Evolutionary conservation across 768 basidiomycete genomes (phyloP), one percentile per base, ranked within the genome.

Genomic region (Rhizopogon rudus): DNA sequence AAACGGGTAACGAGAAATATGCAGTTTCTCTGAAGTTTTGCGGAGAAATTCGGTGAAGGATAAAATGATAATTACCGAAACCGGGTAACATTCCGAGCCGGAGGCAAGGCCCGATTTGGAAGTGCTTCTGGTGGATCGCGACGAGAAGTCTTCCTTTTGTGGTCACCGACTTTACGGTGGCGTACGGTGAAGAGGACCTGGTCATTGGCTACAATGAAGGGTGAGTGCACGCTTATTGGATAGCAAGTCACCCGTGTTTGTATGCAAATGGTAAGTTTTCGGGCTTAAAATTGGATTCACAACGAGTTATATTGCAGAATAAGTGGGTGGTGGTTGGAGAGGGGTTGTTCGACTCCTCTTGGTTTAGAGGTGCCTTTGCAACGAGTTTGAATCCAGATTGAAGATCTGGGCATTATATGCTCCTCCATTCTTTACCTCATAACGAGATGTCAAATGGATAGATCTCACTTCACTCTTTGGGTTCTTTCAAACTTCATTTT

Each of bases 391-490:
- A 55, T 54, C 25, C 40, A 44, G 57, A 56, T 56, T 46, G 9
- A 14, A 59, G 62, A 67, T 65, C 13, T 33, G 37, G 46, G 50
- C 40, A 49, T 45, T 41, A 49, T 31, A 45, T 52, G 49, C 40
- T 40, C 33, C 44, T 41, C 41, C 44, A 46, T 33, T 43, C 17
- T 43, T 33, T 55, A 29, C 29, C 25, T 12, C 40, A 14, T 52
- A 53, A 33, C 56, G 16, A 55, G 54, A 63, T 65, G 65, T 39
- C 57, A 50, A 55, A 53, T 67, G 59, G 52, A 62, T 59, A 54
- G 53, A 63, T 64, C 52, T 49, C 43, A 29, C 12, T 33, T 25
- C 42, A 61, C 66, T 67, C 67, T 61, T 68, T 40, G 40, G 10
- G 54, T 55, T 44, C 40, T 54, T 43, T 28, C 33, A 53, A 37